Evolutionary conservation across 1,139 yeast species (phyloP), one percentile per base, ranked within the genome.

Genomic region (Scheffersomyces quercinus): DNA sequence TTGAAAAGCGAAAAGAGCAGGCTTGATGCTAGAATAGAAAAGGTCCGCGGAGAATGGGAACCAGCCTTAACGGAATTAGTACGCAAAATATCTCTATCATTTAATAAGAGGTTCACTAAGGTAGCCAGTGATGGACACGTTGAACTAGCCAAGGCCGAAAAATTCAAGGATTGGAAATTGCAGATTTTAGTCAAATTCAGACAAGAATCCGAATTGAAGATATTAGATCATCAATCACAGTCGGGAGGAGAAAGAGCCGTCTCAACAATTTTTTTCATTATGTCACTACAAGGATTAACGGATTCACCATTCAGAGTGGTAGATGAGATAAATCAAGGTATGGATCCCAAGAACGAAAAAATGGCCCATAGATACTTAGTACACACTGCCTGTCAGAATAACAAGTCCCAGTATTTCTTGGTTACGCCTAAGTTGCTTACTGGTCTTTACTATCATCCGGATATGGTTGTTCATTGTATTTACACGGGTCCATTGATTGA

Each of bases 181-280:
- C 88, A 88, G 51, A 88, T 95, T 39, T 65, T 83, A 64, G 98
- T 93, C 11, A 84, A 89, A 52, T 95, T 93, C 63, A 76, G 99
- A 58, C 88, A 85, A 50, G 81, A 77, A 42, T 83, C 91, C 10
- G 83, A 78, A 20, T 66, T 87, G 48, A 84, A 84, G 51, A 77
- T 81, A 20, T 73, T 93, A 42, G 93, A 89, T 55, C 82, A 89
- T 28, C 93, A 87, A 49, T 82, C 95, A 2, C 99, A 95, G 64
- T 89, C 97, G 0, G 99, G 99, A 43, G 99, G 99, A 41, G 99
- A 95, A 62, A 79, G 97, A 55, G 96, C 99, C 0, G 97, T 93
- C 0, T 85, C 97, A 0, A 95, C 99, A 0, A 91, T 93, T 7
- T 81, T 90, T 46, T 95, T 87, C 59, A 78, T 95, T 55, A 88